Base-by-base conservation (phyloP, 345 rosid species). In the Balakata baccata region DNA sequence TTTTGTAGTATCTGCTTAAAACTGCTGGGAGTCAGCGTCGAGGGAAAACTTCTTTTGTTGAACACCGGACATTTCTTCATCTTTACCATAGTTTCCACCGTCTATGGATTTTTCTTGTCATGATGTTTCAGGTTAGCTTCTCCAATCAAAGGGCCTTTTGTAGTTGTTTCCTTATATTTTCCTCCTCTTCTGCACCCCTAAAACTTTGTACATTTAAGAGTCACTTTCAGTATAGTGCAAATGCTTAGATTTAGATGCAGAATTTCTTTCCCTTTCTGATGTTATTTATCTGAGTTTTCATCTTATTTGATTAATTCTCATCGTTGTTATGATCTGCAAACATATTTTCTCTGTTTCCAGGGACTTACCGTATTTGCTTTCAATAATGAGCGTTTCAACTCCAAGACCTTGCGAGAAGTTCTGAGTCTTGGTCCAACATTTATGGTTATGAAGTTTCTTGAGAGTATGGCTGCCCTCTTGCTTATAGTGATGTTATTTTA, bases 71-170 rank as follows among this genome's bases (percentile, higher is more conserved):
- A 50, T 92, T 89, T 85, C 81, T 95, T 80, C 99, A 95, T 87
- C 92, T 95, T 69, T 95, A 89, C 78, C 99, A 91, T 74, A 95
- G 98, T 83, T 95, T 95, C 81, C 98, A 92, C 74, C 97, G 99
- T 38, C 89, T 95, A 43, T 95, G 99, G 99, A 91, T 95, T 77
- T 95, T 95, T 86, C 94, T 95, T 49, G 79, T 80, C 73, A 87
- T 95, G 98, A 95, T 95, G 99, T 92, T 95, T 81, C 99, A 95
- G 98, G 98, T 94, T 72, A 77, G 87, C 38, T 53, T 53, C 38
- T 54, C 53, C 13, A n/a, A 18, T n/a, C 20, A 11, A 57, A 65
- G 43, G 34, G 14, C 13, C 64, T 29, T 16, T 20, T 56, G 7
- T 64, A 49, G 29, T 62, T 45, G 4, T 43, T 50, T 63, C 39